Evolutionary conservation across 73 alveolate genomes (phyloP).

Genomic region (Paramecium tetraurelia): DNA sequence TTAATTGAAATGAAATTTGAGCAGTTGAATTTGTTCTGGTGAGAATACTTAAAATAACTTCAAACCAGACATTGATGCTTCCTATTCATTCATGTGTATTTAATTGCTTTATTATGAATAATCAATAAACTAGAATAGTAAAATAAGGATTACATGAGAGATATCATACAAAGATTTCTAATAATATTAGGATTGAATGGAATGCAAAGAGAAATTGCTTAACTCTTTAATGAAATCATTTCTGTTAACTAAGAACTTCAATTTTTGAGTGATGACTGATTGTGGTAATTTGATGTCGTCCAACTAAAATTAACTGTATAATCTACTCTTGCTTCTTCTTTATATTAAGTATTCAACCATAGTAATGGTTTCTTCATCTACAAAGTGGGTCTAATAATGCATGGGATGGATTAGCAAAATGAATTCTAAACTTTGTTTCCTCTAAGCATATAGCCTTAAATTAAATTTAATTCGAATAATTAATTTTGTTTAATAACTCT

Average conservation of each 20-base stretch:
- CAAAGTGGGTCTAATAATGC: not conserved
- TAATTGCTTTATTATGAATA: not conserved
- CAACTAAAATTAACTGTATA: not conserved
- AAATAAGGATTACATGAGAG: not conserved
- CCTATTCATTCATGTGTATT: not conserved
- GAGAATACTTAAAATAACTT: not conserved
- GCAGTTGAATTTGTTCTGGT: not conserved
- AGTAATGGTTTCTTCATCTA: not conserved
- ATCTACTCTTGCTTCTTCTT: not conserved
- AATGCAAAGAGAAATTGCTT: not conserved
- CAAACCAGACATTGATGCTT: not conserved
- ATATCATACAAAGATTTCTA: constrained; percentile 1
- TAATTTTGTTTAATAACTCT: not conserved
- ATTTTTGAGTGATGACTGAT: not conserved
- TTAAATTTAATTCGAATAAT: not conserved
- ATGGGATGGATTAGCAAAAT: not conserved
- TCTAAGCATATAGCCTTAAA: constrained; percentile 11
- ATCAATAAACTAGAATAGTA: not conserved
- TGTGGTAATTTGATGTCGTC: not conserved
- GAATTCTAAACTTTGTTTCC: not conserved
- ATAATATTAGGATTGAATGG: not conserved
- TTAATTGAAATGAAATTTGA: not conserved
- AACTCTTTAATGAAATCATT: not conserved
- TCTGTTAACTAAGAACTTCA: not conserved
- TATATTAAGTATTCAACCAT: not conserved